phyloP scores from a whole-genome alignment of 345 rosid genomes.

The Gossypium anomalum region DNA sequence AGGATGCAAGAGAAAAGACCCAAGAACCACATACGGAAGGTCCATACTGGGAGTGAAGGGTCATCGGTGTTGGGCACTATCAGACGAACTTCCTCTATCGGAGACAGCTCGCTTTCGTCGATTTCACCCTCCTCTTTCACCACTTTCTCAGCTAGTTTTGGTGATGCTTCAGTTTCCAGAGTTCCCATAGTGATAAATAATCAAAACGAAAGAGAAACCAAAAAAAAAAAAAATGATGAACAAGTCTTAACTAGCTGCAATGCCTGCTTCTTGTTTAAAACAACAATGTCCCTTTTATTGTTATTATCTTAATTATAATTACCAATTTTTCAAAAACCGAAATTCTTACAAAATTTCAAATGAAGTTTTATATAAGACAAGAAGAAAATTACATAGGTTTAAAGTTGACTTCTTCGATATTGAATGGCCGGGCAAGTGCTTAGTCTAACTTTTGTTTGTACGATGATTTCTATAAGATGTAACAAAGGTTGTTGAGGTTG shows the following conservation, averaged over 20 bases:
- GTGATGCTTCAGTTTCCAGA: slow-evolving; percentile 10
- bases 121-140: not conserved
- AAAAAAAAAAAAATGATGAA: not conserved
- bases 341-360: not conserved
- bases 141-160: not conserved
- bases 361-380: no score
- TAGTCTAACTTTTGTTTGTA: not conserved
- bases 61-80: slow-evolving; percentile 53
- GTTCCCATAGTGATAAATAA: slow-evolving; percentile 15
- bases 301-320: not conserved
- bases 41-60: slow-evolving; percentile 55
- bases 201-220: not conserved
- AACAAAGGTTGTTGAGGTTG: not conserved
- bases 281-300: not conserved
- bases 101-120: slow-evolving; percentile 41
- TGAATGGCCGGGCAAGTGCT: not conserved
- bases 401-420: not conserved
- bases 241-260: not conserved
- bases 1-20: slow-evolving; percentile 47
- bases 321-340: not conserved
- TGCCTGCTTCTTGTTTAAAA: not conserved
- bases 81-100: slow-evolving; percentile 55
- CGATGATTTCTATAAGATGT: not conserved
- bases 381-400: not conserved
- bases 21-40: slow-evolving; percentile 63